A percentile compares a stretch with the other conserved stretches of the same genome.
Evolutionary conservation across 768 basidiomycete genomes (phyloP).

Genomic region (Lentinula lateritia): DNA sequence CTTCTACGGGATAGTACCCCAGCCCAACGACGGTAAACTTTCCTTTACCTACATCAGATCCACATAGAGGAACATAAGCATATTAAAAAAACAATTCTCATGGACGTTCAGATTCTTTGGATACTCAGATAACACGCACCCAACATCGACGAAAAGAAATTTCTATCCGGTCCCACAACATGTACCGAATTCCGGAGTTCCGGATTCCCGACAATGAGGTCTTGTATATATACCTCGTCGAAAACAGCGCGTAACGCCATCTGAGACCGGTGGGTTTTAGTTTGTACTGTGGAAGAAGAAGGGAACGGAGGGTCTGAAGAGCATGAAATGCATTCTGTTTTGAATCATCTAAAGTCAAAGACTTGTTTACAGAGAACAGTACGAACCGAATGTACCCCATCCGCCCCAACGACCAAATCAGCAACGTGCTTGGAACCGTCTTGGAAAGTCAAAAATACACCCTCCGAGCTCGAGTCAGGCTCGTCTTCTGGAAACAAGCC

Average conservation of each 20-base stretch:
- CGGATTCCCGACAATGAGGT: neutral
- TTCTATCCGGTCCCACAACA: neutral
- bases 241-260: constrained; percentile 1
- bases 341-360: too few relatives aligned
- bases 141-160: constrained; percentile 2
- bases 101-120: neutral
- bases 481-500: too few relatives aligned
- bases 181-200: neutral
- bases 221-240: neutral
- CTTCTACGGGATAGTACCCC: neutral
- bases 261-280: neutral
- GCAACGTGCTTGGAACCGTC: constrained; percentile 42
- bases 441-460: constrained; percentile 26
- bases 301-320: neutral
- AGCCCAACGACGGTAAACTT: constrained; percentile 1
- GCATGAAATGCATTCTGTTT: too few relatives aligned
- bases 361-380: too few relatives aligned
- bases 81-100: neutral
- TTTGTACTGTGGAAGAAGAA: neutral
- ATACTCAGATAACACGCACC: neutral
- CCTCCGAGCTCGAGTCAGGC: too few relatives aligned
- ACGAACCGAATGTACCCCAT: constrained; percentile 14
- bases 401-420: constrained; percentile 43
- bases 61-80: neutral
- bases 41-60: neutral